A percentile compares a stretch with the other conserved stretches of the same genome.
These are phyloP conservation scores for Leptosphaerulina australis DNA, from an alignment of 2,329 filamentous ascomycete species.

Conservation along the genomic window DNA sequence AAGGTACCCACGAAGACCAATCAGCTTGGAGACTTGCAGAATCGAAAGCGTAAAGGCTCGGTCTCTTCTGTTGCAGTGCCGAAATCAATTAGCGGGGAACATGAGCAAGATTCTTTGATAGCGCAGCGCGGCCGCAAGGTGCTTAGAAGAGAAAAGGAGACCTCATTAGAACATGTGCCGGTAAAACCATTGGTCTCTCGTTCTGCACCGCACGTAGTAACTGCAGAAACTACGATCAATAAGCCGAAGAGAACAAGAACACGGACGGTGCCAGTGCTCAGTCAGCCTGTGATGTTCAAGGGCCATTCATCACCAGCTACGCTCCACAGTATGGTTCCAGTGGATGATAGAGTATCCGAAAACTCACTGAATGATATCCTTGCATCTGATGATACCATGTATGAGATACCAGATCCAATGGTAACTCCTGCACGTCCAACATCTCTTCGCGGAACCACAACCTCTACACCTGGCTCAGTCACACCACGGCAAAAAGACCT, in stretches of 20 bases:
- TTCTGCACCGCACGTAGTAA: background rate
- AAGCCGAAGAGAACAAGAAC: slow-evolving; percentile 38
- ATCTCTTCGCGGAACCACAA: slow-evolving; percentile 19
- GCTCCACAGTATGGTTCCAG: slow-evolving; percentile 42
- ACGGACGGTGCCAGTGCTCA: slow-evolving; percentile 5
- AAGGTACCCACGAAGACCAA: slow-evolving; percentile 31
- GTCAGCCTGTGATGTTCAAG: slow-evolving; percentile 25
- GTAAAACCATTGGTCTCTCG: background rate
- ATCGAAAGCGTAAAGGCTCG: slow-evolving; percentile 40
- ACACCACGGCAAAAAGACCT: slow-evolving; percentile 47
- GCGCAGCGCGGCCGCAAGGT: slow-evolving; percentile 35
- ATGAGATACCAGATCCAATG: slow-evolving; percentile 37
- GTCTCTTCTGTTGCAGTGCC: slow-evolving; percentile 21
- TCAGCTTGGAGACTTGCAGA: slow-evolving; percentile 38
- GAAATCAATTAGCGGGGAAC: slow-evolving; percentile 16
- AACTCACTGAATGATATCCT: slow-evolving; percentile 14
- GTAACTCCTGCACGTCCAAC: slow-evolving; percentile 33
- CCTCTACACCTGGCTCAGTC: slow-evolving; percentile 34
- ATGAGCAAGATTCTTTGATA: slow-evolving; percentile 12
- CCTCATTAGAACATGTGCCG: slow-evolving; percentile 23
- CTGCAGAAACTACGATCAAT: slow-evolving; percentile 19
- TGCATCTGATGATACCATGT: slow-evolving; percentile 43
- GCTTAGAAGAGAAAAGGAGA: slow-evolving; percentile 32
- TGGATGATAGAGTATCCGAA: no score
- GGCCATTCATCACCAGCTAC: slow-evolving; percentile 44